Evolutionary conservation across 371 early-diverging fungal species (phyloP).

Genomic region (Circinella minor): DNA sequence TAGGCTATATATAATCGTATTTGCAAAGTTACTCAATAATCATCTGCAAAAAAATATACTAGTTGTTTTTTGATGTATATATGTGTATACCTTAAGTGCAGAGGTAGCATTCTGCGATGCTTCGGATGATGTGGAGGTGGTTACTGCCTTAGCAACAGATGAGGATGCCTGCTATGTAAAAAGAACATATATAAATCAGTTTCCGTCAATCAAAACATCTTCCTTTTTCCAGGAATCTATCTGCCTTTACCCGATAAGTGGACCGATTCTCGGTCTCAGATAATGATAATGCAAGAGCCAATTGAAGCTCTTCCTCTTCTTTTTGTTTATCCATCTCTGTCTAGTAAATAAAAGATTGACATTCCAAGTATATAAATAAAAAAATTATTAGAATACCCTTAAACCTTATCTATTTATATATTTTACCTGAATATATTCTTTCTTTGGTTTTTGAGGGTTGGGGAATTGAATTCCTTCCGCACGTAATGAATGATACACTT

Average conservation of each 20-base stretch:
- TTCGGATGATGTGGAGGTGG: conserved; percentile 9
- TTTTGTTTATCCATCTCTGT: conserved; percentile 76
- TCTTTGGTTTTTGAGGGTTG: conserved; percentile 81
- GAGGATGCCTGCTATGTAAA: conserved; percentile 24
- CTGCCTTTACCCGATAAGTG: conserved; percentile 38
- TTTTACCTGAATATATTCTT: conserved; percentile 64
- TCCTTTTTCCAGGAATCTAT: no score
- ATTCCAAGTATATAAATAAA: no score
- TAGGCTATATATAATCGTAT: not conserved
- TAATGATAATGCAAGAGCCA: conserved; percentile 90
- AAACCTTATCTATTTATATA: not conserved
- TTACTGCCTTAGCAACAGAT: conserved; percentile 21
- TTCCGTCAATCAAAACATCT: no score
- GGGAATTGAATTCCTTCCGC: conserved; percentile 76
- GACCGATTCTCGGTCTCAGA: conserved; percentile 69
- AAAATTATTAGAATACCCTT: no score
- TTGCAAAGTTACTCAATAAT: no score
- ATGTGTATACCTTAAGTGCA: conserved; percentile 16
- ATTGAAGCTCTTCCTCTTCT: conserved; percentile 73
- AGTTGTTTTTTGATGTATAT: no score
- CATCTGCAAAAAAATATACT: no score
- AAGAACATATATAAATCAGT: no score
- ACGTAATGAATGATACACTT: conserved; percentile 75
- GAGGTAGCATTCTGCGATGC: not conserved
- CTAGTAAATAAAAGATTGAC: conserved; percentile 20